Conservation (phyloP, 139 green algal species). For the Tetratostichococcus sp. region DNA sequence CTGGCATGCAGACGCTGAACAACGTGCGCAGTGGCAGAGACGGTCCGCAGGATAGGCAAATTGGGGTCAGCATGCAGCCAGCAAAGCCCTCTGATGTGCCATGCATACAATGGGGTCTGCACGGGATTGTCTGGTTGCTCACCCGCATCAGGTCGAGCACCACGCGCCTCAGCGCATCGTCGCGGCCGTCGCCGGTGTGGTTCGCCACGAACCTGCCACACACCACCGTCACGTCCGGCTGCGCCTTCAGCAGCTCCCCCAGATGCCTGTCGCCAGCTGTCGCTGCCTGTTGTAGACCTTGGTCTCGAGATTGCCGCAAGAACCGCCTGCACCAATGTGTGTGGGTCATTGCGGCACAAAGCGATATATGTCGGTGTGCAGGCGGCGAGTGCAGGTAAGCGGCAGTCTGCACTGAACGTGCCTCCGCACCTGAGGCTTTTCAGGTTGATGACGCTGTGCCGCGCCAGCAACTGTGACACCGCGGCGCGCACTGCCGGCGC, state of each 20-base stretch:
- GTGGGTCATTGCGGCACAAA: too few relatives aligned
- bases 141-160: conserved; percentile 13
- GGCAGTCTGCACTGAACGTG: not conserved
- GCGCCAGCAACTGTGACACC: conserved; percentile 13
- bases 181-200: conserved; percentile 7
- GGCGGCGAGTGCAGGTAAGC: too few relatives aligned
- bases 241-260: not conserved
- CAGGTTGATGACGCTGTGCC: conserved; percentile 14
- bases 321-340: conserved; percentile 9
- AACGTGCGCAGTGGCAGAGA: too few relatives aligned
- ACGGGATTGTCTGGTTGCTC: not conserved
- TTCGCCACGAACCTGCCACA: conserved; percentile 2
- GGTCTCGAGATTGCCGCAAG: not conserved
- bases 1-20: too few relatives aligned
- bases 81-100: too few relatives aligned
- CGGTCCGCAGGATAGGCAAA: too few relatives aligned
- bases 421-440: conserved; percentile 9
- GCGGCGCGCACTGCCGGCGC: not conserved
- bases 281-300: not conserved
- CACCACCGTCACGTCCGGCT: not conserved
- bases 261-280: not conserved
- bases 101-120: too few relatives aligned
- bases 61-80: too few relatives aligned
- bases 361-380: too few relatives aligned
- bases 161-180: conserved; percentile 29